Evolutionary conservation across 371 early-diverging fungal species (phyloP).

Genomic region (Saksenaea vasiformis): DNA sequence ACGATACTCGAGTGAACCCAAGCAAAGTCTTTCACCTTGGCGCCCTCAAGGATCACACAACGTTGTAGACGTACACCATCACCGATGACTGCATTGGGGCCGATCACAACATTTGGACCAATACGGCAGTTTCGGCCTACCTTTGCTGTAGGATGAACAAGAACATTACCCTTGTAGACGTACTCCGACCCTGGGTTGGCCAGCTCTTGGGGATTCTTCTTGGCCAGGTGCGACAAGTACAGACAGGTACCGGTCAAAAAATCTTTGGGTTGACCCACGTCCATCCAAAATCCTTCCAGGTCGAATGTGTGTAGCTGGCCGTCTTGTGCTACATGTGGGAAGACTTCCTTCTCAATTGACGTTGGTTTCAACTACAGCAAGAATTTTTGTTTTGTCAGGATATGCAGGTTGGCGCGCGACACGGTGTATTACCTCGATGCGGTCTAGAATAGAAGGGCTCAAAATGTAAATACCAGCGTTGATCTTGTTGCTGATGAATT

Average conservation of each 20-base stretch:
- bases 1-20: conserved; percentile 94
- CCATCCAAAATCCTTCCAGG: conserved; percentile 99
- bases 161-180: conserved; percentile 83
- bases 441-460: conserved; percentile 86
- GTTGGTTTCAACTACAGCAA: conserved; percentile 81
- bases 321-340: conserved; percentile 93
- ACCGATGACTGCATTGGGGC: conserved; percentile 92
- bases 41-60: conserved; percentile 91
- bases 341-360: conserved; percentile 98
- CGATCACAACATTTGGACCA: conserved; percentile 95
- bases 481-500: conserved; percentile 95
- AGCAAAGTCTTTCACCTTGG: conserved; percentile 87
- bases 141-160: conserved; percentile 91
- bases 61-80: conserved; percentile 94
- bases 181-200: conserved; percentile 68
- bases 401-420: background rate
- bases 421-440: conserved; percentile 73
- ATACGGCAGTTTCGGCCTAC: conserved; percentile 95
- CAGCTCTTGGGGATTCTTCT: conserved; percentile 72
- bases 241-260: conserved; percentile 96
- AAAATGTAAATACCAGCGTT: conserved; percentile 99
- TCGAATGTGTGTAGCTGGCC: conserved; percentile 89
- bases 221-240: conserved; percentile 85
- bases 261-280: conserved; percentile 99
- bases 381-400: background rate